phyloP scores from a whole-genome alignment of 139 green algal species.

The Dunaliella primolecta region DNA sequence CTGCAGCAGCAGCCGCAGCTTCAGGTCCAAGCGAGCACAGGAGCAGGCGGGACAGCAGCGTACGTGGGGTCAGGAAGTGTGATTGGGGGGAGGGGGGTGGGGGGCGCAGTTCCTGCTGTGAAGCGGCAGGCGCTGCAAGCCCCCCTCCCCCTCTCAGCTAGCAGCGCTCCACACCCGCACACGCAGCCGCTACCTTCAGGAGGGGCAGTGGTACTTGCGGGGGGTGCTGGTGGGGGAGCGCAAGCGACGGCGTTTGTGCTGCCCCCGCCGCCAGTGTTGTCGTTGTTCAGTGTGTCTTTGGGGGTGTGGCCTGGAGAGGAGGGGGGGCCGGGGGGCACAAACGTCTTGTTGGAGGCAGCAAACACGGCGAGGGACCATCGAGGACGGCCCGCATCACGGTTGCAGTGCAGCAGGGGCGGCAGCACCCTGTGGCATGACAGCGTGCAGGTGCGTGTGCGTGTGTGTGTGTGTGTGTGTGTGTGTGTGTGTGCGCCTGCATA shows the following conservation, averaged over 20 bases:
- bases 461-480: background rate
- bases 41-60: background rate
- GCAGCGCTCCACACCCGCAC: background rate
- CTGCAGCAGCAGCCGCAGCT: background rate
- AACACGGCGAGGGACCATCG: constrained; percentile 27
- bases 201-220: background rate
- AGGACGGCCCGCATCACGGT: constrained; percentile 3
- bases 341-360: constrained; percentile 29
- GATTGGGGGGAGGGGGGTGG: background rate
- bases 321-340: background rate
- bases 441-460: background rate
- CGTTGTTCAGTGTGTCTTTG: background rate
- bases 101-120: background rate
- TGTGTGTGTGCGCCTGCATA: background rate
- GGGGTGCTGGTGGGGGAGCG: background rate
- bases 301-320: constrained; percentile 1
- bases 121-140: background rate
- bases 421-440: constrained; percentile 49
- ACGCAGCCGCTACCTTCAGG: background rate
- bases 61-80: background rate
- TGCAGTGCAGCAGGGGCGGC: constrained; percentile 21
- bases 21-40: too few species aligned
- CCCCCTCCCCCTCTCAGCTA: constrained; percentile 2
- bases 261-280: background rate
- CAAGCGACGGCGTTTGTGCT: constrained; percentile 12